Percentiles rank a stretch among this genome's conserved stretches.
Evolutionary conservation across 257 asterid species (phyloP).

Genomic region (Solanum virginianum): DNA sequence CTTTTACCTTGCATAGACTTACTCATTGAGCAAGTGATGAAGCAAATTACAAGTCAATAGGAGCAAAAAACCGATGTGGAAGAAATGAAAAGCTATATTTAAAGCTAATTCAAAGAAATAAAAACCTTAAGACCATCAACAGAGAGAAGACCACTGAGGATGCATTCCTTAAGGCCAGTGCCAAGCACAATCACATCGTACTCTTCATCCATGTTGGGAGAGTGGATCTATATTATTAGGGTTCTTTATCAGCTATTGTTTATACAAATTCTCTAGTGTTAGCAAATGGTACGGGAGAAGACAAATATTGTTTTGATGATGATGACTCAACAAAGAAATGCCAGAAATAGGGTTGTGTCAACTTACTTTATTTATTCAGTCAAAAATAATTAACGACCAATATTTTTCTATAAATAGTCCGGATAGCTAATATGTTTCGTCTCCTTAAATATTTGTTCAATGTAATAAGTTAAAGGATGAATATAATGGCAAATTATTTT

Average conservation of each 20-base stretch:
- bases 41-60: background rate
- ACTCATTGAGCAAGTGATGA: background rate
- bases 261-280: no score
- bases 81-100: background rate
- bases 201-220: slow-evolving; percentile 63
- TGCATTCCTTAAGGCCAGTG: slow-evolving; percentile 87
- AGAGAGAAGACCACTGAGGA: slow-evolving; percentile 85
- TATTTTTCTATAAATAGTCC: no score
- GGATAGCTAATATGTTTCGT: no score
- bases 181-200: slow-evolving; percentile 91
- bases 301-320: background rate
- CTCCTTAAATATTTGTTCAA: no score
- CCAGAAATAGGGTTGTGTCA: background rate
- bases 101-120: background rate
- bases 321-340: background rate
- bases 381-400: background rate
- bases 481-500: no score
- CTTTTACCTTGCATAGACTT: background rate
- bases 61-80: background rate
- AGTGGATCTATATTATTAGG: background rate
- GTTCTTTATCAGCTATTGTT: background rate
- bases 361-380: background rate
- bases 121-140: slow-evolving; percentile 72
- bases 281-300: background rate
- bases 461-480: no score